phyloP scores from a whole-genome alignment of 2,329 filamentous ascomycete species.

The Rosellinia necatrix region DNA sequence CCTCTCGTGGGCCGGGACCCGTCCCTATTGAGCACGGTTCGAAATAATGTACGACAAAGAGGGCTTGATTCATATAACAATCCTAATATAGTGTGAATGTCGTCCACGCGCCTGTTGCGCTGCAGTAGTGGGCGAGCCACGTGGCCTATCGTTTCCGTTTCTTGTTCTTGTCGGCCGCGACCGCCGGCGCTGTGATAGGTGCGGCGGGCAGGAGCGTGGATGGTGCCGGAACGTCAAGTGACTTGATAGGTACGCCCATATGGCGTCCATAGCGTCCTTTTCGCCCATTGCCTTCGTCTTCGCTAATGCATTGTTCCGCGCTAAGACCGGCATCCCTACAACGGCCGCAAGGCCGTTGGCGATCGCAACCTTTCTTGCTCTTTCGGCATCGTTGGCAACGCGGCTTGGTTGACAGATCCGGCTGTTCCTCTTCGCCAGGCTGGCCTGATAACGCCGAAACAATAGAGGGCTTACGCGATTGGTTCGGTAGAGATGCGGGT shows the following conservation, averaged over 20 bases:
- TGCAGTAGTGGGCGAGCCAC: constrained; percentile 3
- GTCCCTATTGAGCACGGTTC: background rate
- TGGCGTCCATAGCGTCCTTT: constrained; percentile 86
- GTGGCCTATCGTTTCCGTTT: constrained; percentile 61
- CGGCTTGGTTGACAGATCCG: constrained; percentile 91
- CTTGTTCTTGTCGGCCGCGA: constrained; percentile 59
- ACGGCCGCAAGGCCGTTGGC: constrained; percentile 90
- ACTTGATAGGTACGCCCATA: constrained; percentile 69
- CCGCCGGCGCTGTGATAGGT: constrained; percentile 51
- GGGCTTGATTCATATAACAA: constrained; percentile 4
- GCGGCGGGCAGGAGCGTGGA: constrained; percentile 46
- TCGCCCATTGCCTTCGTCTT: constrained; percentile 95
- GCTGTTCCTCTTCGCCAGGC: constrained; percentile 83
- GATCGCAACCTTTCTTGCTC: constrained; percentile 99
- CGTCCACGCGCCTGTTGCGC: background rate
- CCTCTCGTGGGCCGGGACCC: background rate
- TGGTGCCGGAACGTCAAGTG: constrained; percentile 52
- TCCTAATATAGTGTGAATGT: background rate
- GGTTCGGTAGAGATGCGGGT: constrained; percentile 67
- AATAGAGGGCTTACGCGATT: constrained; percentile 75
- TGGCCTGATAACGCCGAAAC: constrained; percentile 61
- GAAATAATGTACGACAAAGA: constrained; percentile 7
- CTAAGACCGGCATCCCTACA: constrained; percentile 96
- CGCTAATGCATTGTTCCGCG: constrained; percentile 91
- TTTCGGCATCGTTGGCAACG: constrained; percentile 98